phyloP scores from a whole-genome alignment of 495 filamentous ascomycete genomes.

The Glutinoglossum americanum region DNA sequence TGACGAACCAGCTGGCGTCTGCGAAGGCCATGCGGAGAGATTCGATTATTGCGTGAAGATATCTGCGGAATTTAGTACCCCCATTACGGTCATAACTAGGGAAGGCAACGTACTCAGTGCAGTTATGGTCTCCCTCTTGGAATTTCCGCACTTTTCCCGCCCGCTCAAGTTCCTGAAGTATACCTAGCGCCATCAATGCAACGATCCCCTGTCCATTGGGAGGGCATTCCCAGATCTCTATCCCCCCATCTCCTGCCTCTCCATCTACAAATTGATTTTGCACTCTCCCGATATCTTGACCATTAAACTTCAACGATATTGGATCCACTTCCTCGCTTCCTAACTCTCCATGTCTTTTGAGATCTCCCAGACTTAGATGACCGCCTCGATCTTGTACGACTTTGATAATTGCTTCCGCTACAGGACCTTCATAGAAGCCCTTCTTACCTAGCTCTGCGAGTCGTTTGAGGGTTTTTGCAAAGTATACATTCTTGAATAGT shows the following conservation, averaged over 20 bases:
- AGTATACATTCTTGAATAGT: constrained; percentile 61
- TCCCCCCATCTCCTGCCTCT: constrained; percentile 26
- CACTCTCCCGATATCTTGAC: constrained; percentile 34
- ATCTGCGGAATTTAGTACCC: constrained; percentile 17
- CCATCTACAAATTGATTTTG: constrained; percentile 20
- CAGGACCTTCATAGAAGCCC: constrained; percentile 74
- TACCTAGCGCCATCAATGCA: constrained; percentile 80
- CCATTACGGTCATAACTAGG: background rate
- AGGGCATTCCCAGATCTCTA: constrained; percentile 88
- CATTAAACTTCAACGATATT: constrained; percentile 57
- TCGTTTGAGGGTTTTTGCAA: constrained; percentile 63
- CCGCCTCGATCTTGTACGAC: constrained; percentile 59
- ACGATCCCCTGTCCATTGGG: constrained; percentile 97
- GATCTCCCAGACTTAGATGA: constrained; percentile 55
- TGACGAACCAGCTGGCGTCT: constrained; percentile 73
- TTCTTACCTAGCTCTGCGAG: constrained; percentile 64
- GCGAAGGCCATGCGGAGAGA: constrained; percentile 79
- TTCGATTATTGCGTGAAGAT: constrained; percentile 83
- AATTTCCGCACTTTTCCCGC: constrained; percentile 49
- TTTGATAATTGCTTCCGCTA: constrained; percentile 61
- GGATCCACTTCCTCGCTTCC: constrained; percentile 64
- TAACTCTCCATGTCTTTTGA: constrained; percentile 46
- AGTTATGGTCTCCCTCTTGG: constrained; percentile 27
- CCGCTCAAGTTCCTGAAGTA: constrained; percentile 67
- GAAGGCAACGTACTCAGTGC: constrained; percentile 13